These are phyloP conservation scores for Aplosporella prunicola DNA, from an alignment of 2,329 filamentous ascomycete species.

Conservation along the genomic window DNA sequence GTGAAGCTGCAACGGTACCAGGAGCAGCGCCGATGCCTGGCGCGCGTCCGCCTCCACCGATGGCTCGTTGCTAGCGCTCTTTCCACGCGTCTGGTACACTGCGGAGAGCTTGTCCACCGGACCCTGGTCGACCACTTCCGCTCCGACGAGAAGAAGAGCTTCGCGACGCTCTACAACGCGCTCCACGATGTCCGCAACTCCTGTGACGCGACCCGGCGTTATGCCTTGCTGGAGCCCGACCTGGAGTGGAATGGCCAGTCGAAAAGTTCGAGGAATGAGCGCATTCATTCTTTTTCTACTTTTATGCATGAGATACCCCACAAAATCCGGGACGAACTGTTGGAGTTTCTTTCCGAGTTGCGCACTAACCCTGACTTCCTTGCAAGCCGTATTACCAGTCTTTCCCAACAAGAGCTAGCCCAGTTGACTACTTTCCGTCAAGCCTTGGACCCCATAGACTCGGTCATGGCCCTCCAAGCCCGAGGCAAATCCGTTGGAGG, in stretches of 20 bases:
- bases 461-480: conserved; percentile 62
- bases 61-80: conserved; percentile 66
- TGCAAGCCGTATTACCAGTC: conserved; percentile 66
- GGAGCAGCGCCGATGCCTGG: conserved; percentile 67
- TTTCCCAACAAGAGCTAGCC: conserved; percentile 67
- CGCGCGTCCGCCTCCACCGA: conserved; percentile 62
- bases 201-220: conserved; percentile 62
- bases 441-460: conserved; percentile 70
- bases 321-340: conserved; percentile 62
- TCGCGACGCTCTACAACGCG: conserved; percentile 65
- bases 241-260: conserved; percentile 48
- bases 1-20: conserved; percentile 72
- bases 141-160: conserved; percentile 67
- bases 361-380: conserved; percentile 83
- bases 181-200: conserved; percentile 71
- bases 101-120: conserved; percentile 63
- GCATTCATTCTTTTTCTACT: conserved; percentile 36
- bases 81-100: conserved; percentile 63
- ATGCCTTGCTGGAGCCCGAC: conserved; percentile 62
- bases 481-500: conserved; percentile 41
- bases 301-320: conserved; percentile 61
- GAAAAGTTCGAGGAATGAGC: conserved; percentile 32
- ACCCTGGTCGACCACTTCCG: conserved; percentile 71
- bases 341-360: conserved; percentile 72
- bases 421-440: conserved; percentile 71